Percentiles rank a stretch among this genome's conserved stretches.
phyloP scores from a whole-genome alignment of 805 yeast species.

The Ogataea pignaliae region DNA sequence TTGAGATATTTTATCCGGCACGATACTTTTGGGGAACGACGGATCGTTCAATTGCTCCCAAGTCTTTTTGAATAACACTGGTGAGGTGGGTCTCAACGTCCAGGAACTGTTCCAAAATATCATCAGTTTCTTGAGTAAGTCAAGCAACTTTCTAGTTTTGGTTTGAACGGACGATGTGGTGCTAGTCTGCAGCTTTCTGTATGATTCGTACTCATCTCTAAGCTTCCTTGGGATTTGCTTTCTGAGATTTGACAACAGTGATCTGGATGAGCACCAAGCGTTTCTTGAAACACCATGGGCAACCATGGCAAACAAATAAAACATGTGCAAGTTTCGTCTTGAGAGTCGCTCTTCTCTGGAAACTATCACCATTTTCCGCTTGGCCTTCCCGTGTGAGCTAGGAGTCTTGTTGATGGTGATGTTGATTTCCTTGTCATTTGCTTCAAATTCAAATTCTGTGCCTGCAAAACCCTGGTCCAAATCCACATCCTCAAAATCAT shows the following conservation, averaged over 20 bases:
- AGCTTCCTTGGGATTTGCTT: slow-evolving; percentile 44
- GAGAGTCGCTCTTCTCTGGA: slow-evolving; percentile 50
- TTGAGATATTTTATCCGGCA: slow-evolving; percentile 29
- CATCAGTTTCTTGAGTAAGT: slow-evolving; percentile 68
- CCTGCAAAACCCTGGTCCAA: slow-evolving; percentile 12
- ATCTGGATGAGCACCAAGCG: slow-evolving; percentile 60
- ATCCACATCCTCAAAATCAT: slow-evolving; percentile 38
- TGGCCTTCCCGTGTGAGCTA: slow-evolving; percentile 19
- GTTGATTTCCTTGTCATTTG: slow-evolving; percentile 15
- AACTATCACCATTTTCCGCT: slow-evolving; percentile 34
- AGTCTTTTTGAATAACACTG: slow-evolving; percentile 38
- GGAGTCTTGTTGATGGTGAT: slow-evolving; percentile 18
- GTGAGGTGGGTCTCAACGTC: slow-evolving; percentile 38
- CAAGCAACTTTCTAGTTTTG: slow-evolving; percentile 64
- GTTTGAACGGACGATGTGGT: slow-evolving; percentile 30
- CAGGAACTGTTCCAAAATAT: slow-evolving; percentile 45
- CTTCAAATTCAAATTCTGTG: slow-evolving; percentile 4
- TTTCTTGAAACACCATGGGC: slow-evolving; percentile 68
- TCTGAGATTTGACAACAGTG: slow-evolving; percentile 37
- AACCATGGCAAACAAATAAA: slow-evolving; percentile 54
- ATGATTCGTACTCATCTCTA: slow-evolving; percentile 38
- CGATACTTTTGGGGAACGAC: slow-evolving; percentile 6
- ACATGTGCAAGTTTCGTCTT: slow-evolving; percentile 54
- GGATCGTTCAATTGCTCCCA: slow-evolving; percentile 43
- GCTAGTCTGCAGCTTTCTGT: slow-evolving; percentile 16